These are phyloP conservation scores for Spergularia marina DNA, from an alignment of 148 eudicot species.

Conservation along the genomic window DNA sequence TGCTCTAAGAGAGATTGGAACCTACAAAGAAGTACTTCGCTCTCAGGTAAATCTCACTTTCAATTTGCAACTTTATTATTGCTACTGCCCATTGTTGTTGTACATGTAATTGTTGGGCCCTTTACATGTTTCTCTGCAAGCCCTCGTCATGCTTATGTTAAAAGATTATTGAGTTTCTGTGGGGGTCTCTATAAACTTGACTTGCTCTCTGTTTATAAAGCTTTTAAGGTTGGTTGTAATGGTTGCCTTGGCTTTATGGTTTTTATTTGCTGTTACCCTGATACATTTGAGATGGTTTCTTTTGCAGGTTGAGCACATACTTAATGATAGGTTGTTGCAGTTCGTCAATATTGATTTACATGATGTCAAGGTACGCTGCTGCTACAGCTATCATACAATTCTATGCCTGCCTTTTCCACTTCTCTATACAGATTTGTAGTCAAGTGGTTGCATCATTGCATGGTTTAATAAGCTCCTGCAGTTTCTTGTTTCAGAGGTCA, in stretches of 20 bases:
- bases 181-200: neutral
- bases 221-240: neutral
- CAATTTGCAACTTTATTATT: constrained; percentile 8
- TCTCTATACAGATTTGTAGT: neutral
- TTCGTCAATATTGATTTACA: constrained; percentile 91
- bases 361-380: constrained; percentile 77
- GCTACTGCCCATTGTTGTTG: neutral
- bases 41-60: constrained; percentile 60
- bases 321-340: constrained; percentile 83
- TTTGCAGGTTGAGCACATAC: constrained; percentile 92
- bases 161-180: neutral
- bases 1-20: constrained; percentile 97
- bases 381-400: neutral
- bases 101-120: neutral
- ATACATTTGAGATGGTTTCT: constrained; percentile 16
- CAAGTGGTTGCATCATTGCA: neutral
- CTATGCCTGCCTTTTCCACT: neutral
- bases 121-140: neutral
- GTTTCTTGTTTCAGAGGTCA: neutral
- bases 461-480: neutral
- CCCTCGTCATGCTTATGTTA: neutral
- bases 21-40: constrained; percentile 96
- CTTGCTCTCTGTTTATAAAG: neutral
- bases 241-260: neutral
- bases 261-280: constrained; percentile 9